Evolutionary conservation across 2,329 filamentous ascomycete genomes (phyloP), one percentile per base, ranked within the genome.

Genomic region (Myriosclerotinia curreyana): DNA sequence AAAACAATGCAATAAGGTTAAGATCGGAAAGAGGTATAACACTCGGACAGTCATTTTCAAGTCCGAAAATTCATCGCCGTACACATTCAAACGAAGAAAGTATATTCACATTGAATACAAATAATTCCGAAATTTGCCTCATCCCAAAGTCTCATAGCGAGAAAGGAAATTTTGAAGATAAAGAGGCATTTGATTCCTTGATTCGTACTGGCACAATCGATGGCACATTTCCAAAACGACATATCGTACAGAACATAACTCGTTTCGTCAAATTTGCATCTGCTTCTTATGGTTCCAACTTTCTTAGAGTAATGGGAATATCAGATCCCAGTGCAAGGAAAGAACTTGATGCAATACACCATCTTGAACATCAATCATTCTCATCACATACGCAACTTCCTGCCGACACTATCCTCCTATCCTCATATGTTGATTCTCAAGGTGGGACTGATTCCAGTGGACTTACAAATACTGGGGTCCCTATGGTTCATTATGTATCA

Each of bases 211-310:
- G 86, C 0, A 79, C 77, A 54, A 78, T 87, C 1, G 79, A 82
- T 42, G 84, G 83, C 0, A 80, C 84, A 56, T 88, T 88, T 59
- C 86, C 86, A 0, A 75, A 78, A 5, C 80, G 80, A 40, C 86
- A 87, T 68, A 77, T 89, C 9, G 76, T 88, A 12, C 79, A 81
- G 40, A 89, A 87, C 70, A 83, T 88, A 31, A 82, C 82, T 3
- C 79, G 86, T 44, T 89, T 87, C 66, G 86, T 88, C 77, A 81
- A 84, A 3, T 89, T 87, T 70, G 85, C 86, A 1, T 88, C 86
- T 1, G 86, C 86, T 0, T 84, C 85, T 0, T 89, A 89, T 64
- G 86, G 86, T 0, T 84, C 84, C 0, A 81, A 81, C 53, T 88
- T 89, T 66, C 78, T 89, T 55, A 82, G 83, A 62, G 78, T 87